Conservation (phyloP, 768 basidiomycete genomes). For the Termitomyces eurrhizus region DNA sequence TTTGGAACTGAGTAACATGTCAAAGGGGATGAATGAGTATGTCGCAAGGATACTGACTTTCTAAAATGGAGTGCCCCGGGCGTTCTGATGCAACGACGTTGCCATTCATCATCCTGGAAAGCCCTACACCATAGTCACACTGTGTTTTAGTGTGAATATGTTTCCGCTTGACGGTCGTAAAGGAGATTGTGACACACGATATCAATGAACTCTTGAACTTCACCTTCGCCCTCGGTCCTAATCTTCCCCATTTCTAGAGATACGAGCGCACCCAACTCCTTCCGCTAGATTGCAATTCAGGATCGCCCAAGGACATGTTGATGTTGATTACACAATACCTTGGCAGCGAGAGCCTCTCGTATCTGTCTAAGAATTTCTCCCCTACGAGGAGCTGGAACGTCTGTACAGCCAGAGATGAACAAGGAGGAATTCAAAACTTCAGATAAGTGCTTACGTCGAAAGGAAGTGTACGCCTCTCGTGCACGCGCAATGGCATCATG, state of each 20-base stretch:
- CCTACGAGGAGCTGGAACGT: conserved; percentile 79
- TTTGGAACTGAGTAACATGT: conserved; percentile 68
- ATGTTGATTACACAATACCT: conserved; percentile 40
- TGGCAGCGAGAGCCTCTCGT: conserved; percentile 71
- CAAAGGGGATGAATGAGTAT: conserved; percentile 10
- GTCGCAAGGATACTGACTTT: conserved; percentile 46
- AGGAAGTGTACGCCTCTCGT: conserved; percentile 65
- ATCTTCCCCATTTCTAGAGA: conserved; percentile 94
- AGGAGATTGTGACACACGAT: conserved; percentile 56
- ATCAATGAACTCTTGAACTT: conserved; percentile 94
- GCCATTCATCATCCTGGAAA: conserved; percentile 94
- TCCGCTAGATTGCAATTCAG: conserved; percentile 42
- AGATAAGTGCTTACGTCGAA: conserved; percentile 44
- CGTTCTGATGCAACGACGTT: conserved; percentile 84
- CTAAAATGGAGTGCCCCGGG: conserved; percentile 86
- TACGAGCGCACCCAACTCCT: conserved; percentile 76
- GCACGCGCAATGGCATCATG: conserved; percentile 63
- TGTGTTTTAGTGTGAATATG: conserved; percentile 25
- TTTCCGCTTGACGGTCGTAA: conserved; percentile 1
- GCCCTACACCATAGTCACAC: conserved; percentile 93
- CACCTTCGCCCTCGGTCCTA: conserved; percentile 83
- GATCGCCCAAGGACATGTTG: neutral
- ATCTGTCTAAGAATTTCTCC: conserved; percentile 90
- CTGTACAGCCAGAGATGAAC: conserved; percentile 18
- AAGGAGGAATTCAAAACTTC: neutral